Percentiles rank a stretch among this genome's conserved stretches.
Evolutionary conservation across 2,329 filamentous ascomycete species (phyloP).

Genomic region (Cladophialophora psammophila): DNA sequence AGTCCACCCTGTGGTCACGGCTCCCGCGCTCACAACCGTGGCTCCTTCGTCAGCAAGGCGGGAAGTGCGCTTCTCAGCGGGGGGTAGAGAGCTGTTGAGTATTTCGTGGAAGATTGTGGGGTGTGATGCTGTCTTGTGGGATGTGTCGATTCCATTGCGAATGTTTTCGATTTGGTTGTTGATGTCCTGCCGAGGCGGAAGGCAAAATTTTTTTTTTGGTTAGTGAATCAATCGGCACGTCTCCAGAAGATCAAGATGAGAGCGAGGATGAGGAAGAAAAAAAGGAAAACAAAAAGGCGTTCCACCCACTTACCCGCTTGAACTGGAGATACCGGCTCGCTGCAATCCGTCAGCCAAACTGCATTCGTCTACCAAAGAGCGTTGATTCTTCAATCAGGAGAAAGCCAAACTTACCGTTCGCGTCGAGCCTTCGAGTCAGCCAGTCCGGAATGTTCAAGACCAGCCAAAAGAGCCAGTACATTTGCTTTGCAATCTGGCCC

Average conservation of each 20-base stretch:
- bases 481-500: constrained; percentile 22
- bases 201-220: not conserved
- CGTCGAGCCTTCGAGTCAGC: constrained; percentile 12
- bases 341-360: not conserved
- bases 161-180: constrained; percentile 15
- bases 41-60: constrained; percentile 46
- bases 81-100: constrained; percentile 42
- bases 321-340: constrained; percentile 21
- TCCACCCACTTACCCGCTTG: constrained; percentile 18
- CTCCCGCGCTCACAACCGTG: constrained; percentile 44
- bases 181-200: not conserved
- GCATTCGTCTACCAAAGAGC: not conserved
- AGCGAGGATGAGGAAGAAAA: not conserved
- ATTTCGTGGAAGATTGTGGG: constrained; percentile 45
- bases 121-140: not conserved
- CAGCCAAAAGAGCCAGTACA: constrained; percentile 26
- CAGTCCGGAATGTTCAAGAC: constrained; percentile 22
- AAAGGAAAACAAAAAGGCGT: not conserved
- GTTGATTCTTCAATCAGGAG: not conserved
- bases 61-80: constrained; percentile 45
- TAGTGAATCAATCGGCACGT: not conserved
- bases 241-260: not conserved
- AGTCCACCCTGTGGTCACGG: constrained; percentile 46
- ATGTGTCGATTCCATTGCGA: constrained; percentile 6
- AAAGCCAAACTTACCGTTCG: constrained; percentile 13